A percentile compares a stretch with the other conserved stretches of the same genome.
These are phyloP conservation scores for Quercus dentata DNA, from an alignment of 306 rosid genomes.

Conservation along the genomic window DNA sequence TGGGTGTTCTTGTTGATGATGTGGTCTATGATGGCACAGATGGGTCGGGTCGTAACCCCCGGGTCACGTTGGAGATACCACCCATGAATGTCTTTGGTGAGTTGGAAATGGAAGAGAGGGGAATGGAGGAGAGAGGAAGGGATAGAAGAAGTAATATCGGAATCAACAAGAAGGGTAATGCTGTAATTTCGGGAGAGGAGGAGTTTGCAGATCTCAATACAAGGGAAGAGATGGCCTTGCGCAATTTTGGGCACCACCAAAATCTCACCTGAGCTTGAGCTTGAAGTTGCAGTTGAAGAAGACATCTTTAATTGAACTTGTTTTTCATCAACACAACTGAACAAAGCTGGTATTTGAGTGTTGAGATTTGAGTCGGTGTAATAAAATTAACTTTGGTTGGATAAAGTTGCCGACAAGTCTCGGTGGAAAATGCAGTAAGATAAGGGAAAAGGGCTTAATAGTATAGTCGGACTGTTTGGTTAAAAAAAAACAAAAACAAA, in stretches of 20 bases:
- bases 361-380: too few relatives aligned
- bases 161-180: constrained; percentile 36
- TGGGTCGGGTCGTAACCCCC: constrained; percentile 24
- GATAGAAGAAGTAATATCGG: constrained; percentile 41
- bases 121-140: constrained; percentile 45
- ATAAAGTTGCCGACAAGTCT: too few relatives aligned
- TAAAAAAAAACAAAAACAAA: too few relatives aligned
- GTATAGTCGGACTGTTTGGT: too few relatives aligned
- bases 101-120: constrained; percentile 38
- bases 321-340: too few relatives aligned
- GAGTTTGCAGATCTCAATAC: constrained; percentile 61
- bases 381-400: too few relatives aligned
- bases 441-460: too few relatives aligned
- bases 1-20: constrained; percentile 45
- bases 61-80: too few relatives aligned
- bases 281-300: background rate
- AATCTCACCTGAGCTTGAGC: constrained; percentile 27
- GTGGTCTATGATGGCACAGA: constrained; percentile 54
- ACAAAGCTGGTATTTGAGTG: too few relatives aligned
- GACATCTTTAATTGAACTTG: background rate
- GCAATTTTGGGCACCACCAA: constrained; percentile 56
- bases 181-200: constrained; percentile 41
- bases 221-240: constrained; percentile 69
- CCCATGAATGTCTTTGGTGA: background rate
- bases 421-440: too few relatives aligned